Conservation (phyloP, 768 basidiomycete genomes). For the Dioszegia crocea region DNA sequence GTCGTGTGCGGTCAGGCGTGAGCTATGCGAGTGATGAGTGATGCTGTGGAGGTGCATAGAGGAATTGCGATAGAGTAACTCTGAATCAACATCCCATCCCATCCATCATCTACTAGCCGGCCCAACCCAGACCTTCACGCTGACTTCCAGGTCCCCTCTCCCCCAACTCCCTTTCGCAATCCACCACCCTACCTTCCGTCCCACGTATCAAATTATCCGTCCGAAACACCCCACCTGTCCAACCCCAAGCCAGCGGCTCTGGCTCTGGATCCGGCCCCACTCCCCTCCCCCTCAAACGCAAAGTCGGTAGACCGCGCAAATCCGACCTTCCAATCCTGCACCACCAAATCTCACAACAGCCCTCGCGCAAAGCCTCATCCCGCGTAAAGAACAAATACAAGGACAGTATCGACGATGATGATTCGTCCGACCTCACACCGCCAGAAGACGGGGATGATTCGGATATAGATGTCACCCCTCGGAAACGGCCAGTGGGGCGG, state of each 20-base stretch:
- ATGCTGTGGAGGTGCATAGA: too few relatives aligned
- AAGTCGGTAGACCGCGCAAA: constrained; percentile 8
- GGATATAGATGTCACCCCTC: constrained; percentile 18
- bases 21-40: neutral
- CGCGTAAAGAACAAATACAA: neutral
- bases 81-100: too few relatives aligned
- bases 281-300: constrained; percentile 8
- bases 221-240: constrained; percentile 10
- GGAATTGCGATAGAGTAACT: too few relatives aligned
- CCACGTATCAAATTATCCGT: constrained; percentile 28
- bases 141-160: neutral
- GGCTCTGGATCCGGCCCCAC: neutral
- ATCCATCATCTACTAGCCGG: neutral
- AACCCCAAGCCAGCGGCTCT: constrained; percentile 7
- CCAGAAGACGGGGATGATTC: constrained; percentile 21
- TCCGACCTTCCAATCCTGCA: neutral
- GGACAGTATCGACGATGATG: neutral
- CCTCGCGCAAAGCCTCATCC: neutral
- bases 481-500: constrained; percentile 13
- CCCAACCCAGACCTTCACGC: neutral
- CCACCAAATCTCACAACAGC: neutral
- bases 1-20: constrained; percentile 4
- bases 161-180: neutral
- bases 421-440: constrained; percentile 32
- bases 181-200: neutral